These are phyloP conservation scores for Cucumis cinereus DNA, from an alignment of 306 rosid species.

Conservation along the genomic window DNA sequence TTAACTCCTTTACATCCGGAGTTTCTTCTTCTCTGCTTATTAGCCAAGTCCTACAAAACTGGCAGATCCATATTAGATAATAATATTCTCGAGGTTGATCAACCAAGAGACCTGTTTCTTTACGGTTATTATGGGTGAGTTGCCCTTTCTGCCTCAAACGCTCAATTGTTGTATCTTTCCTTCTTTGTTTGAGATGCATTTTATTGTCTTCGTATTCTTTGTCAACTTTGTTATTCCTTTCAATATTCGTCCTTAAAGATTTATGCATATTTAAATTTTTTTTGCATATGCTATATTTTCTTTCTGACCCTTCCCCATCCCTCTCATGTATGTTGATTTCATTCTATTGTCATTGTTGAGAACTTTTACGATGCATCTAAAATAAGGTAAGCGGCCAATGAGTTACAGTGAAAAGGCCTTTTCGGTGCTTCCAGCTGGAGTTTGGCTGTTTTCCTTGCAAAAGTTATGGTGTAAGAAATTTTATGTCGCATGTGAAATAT, in stretches of 20 bases:
- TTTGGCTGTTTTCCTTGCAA: background rate
- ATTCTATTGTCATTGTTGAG: background rate
- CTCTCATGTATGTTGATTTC: background rate
- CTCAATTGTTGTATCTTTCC: background rate
- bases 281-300: background rate
- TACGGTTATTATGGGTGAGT: conserved; percentile 89
- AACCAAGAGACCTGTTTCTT: conserved; percentile 80
- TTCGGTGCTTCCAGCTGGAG: background rate
- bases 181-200: background rate
- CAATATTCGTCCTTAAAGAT: background rate
- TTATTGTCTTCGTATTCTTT: background rate
- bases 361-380: background rate
- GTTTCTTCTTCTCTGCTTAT: conserved; percentile 74
- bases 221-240: background rate
- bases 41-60: conserved; percentile 71
- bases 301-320: background rate
- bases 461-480: background rate
- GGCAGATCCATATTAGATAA: conserved; percentile 68
- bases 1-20: conserved; percentile 79
- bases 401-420: background rate
- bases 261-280: background rate
- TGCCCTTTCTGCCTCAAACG: background rate
- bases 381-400: background rate
- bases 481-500: background rate
- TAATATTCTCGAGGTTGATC: conserved; percentile 70